These are phyloP conservation scores for Raphanus sativus DNA, from an alignment of 345 rosid species.

Conservation along the genomic window DNA sequence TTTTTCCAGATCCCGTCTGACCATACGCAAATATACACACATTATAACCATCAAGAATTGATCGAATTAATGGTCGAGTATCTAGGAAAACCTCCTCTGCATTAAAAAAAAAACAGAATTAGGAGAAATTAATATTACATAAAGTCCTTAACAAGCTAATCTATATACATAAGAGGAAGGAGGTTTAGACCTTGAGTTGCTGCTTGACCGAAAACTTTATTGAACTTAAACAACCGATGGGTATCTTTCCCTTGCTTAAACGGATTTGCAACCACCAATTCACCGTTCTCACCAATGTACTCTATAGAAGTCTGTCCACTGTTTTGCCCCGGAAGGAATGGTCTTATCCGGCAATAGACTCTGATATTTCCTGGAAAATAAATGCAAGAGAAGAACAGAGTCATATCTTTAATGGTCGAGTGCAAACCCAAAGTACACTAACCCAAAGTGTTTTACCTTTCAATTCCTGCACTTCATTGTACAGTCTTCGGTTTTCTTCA, in stretches of 20 bases:
- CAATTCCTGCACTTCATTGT: constrained; percentile 93
- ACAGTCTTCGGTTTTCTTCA: constrained; percentile 80
- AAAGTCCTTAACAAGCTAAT: neutral
- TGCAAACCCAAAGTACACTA: constrained; percentile 7
- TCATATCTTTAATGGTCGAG: constrained; percentile 16
- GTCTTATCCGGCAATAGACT: constrained; percentile 92
- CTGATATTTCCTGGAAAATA: constrained; percentile 78
- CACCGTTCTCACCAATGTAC: constrained; percentile 85
- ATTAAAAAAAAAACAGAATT: neutral
- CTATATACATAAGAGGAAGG: neutral
- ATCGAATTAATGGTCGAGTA: constrained; percentile 86
- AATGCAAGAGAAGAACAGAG: constrained; percentile 27
- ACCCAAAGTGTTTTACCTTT: constrained; percentile 59
- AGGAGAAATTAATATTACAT: neutral
- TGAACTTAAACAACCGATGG: constrained; percentile 78
- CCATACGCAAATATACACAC: constrained; percentile 99
- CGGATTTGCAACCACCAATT: constrained; percentile 82
- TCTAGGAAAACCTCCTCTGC: constrained; percentile 92
- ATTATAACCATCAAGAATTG: constrained; percentile 93
- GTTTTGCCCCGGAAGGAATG: constrained; percentile 84
- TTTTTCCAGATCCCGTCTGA: constrained; percentile 98
- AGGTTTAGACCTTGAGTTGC: constrained; percentile 71
- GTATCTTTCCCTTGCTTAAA: constrained; percentile 76
- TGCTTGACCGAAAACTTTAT: constrained; percentile 81
- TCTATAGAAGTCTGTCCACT: constrained; percentile 72